Evolutionary conservation across 805 yeast species (phyloP).

Genomic region (Vanderwaltozyma yarrowii): DNA sequence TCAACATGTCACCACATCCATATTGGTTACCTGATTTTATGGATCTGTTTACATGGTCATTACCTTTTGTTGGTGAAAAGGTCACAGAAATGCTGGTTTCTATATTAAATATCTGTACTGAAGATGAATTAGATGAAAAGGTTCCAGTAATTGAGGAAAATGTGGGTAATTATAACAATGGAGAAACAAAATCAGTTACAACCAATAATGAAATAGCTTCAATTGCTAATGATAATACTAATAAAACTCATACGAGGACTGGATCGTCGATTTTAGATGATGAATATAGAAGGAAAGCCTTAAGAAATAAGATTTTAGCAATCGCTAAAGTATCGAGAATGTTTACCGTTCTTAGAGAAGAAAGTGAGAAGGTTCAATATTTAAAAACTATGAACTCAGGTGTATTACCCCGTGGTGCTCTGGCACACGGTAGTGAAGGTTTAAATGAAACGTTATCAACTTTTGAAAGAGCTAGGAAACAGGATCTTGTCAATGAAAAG

Average conservation of each 20-base stretch:
- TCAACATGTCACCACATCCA: slow-evolving; percentile 88
- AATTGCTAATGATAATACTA: slow-evolving; percentile 1
- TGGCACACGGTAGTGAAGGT: slow-evolving; percentile 75
- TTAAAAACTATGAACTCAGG: slow-evolving; percentile 67
- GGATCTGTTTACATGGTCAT: slow-evolving; percentile 96
- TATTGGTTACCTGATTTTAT: slow-evolving; percentile 94
- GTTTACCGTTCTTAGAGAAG: slow-evolving; percentile 82
- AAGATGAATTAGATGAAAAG: slow-evolving; percentile 73
- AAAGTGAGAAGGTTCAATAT: slow-evolving; percentile 75
- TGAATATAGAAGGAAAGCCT: slow-evolving; percentile 37
- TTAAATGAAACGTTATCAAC: slow-evolving; percentile 55
- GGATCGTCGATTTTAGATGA: slow-evolving; percentile 16
- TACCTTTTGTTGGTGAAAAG: slow-evolving; percentile 95
- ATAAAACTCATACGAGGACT: slow-evolving; percentile 1
- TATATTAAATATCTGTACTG: slow-evolving; percentile 86
- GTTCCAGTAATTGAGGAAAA: slow-evolving; percentile 41
- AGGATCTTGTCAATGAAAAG: slow-evolving; percentile 77
- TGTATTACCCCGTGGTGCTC: slow-evolving; percentile 74
- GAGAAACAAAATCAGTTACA: not conserved
- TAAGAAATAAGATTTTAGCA: slow-evolving; percentile 83
- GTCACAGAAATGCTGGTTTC: slow-evolving; percentile 88
- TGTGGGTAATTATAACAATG: slow-evolving; percentile 18
- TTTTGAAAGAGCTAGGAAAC: slow-evolving; percentile 74
- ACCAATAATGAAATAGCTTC: not conserved
- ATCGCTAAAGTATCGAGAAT: slow-evolving; percentile 93